Base-by-base conservation (phyloP, 352 stramenopile species). In the Phytophthora sp. region DNA sequence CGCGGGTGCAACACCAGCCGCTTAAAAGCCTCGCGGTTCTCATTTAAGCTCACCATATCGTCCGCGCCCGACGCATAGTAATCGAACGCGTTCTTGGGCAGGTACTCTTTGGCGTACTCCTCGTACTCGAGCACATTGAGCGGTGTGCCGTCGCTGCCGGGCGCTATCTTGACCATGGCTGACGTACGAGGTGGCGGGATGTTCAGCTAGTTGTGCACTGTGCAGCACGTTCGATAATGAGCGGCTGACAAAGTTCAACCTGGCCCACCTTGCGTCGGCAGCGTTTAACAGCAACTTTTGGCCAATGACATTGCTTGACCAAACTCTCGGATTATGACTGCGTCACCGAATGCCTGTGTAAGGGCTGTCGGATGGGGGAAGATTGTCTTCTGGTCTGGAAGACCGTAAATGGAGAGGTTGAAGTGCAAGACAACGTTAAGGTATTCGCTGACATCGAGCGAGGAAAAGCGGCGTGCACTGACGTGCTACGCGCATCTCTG, bases 21-120 rank as follows among this genome's bases (percentile, higher is more conserved):
- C 52, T 90, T 90, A 70, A 98, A 99, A 4, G 96, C 94, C 71
- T 91, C 78, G 61, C 89, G 88, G 74, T 91, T 93, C 69, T 91
- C 82, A 21, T 74, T 62, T 20, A 94, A 66, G 62, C 83, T 79
- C 33, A 90, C 70, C 88, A 98, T 97, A 57, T 98, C 95, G 69
- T 99, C 94, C 11, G 91, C 91, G 53, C 95, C 96, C 7, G 89
- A 97, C 52, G 82, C 84, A 68, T 98, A 98, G 77, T 98, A 98
- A 69, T 97, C 90, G 71, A 79, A 96, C 12, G 91, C 77, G 59
- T 97, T 96, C 74, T 97, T 97, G 59, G 90, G 86, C 21, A 98
- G 72, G 60, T 96, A 97, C 62, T 92, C 79, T 38, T 86, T 77
- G 0, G 92, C 92, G 57, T 93, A 95, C 66, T 82, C 80, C 61